Evolutionary conservation across 1,284 basidiomycete genomes (phyloP).

Genomic region (Puccinia novopanici): DNA sequence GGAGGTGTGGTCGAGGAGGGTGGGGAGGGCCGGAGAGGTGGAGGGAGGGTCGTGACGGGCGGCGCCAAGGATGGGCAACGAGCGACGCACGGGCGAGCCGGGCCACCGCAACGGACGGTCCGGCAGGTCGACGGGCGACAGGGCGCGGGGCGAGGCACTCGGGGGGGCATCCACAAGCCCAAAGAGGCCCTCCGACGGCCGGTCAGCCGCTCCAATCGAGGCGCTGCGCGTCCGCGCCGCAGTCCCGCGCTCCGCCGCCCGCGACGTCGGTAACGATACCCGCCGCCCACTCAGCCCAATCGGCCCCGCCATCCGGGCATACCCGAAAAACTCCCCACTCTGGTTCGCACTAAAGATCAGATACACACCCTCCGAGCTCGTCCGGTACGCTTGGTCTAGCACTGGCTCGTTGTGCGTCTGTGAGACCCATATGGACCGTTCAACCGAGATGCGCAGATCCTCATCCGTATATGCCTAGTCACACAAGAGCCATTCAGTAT

Average conservation of each 20-base stretch:
- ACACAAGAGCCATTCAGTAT: not conserved
- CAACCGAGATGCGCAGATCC: constrained; percentile 50
- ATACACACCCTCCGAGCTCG: constrained; percentile 48
- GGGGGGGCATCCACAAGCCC: not conserved
- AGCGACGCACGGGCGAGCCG: constrained; percentile 7
- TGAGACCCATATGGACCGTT: constrained; percentile 45
- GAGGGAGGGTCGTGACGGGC: not conserved
- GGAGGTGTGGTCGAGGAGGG: not conserved
- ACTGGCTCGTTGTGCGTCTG: constrained; percentile 52
- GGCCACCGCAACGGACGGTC: not conserved
- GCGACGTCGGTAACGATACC: not conserved
- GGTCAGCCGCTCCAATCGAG: not conserved
- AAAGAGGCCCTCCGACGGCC: not conserved
- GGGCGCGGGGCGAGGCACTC: not conserved
- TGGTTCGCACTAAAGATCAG: constrained; percentile 53
- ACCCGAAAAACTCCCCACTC: constrained; percentile 51
- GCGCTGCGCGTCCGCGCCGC: constrained; percentile 2
- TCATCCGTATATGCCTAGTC: constrained; percentile 44
- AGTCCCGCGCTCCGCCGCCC: not conserved
- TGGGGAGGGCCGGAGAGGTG: not conserved
- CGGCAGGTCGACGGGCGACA: not conserved
- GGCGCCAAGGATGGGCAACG: constrained; percentile 1
- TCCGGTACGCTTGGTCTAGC: constrained; percentile 52
- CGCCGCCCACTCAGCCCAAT: constrained; percentile 2
- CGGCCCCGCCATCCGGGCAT: constrained; percentile 42